Base-by-base conservation (phyloP, 192 early-diverging fungal genomes). In the Funneliformis geosporum region DNA sequence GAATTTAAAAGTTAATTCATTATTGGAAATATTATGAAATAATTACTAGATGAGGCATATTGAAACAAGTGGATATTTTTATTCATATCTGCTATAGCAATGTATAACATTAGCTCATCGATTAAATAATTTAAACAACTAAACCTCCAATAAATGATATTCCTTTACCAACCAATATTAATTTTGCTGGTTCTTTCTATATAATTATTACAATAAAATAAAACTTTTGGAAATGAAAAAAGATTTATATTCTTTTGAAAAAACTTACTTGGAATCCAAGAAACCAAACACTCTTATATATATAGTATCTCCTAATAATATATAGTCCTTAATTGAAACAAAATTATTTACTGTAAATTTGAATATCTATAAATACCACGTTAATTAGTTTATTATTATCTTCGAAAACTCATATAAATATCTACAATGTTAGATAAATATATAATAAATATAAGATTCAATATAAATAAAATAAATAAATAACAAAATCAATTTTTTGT, bases 321-420 rank as follows among this genome's bases (percentile, higher is more conserved):
- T 89, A 44, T 95, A 92, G 74, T 95, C 96, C 82, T 96, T 97
- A 77, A 99, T 88, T 0, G 95, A 87, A 7, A 85, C 86, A 38
- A 97, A 85, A 65, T 89, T 90, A 39, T 89, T n/a, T 94, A 14
- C 97, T 95, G 86, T 94, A 99, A 46, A 95, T 92, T 82, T 94
- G 95, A 14, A 95, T 93, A 83, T 99, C 96, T 44, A 98, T 86
- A 77, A 99, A 99, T 0, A 96, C 98, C 40, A 99, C 92, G 65
- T 95, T 96, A 14, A 92, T 91, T 66, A 99, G 83, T 16, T 87
- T 86, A 78, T 92, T 90, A 75, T 89, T 90, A 80, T 96, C 93
- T 80, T 95, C 92, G 80, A 98, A 95, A 23, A 89, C 88, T 62
- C 96, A 89, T 47, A 98, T 90, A 76, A 96, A 91, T 69, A 98